Percentiles rank a stretch among this genome's conserved stretches.
Conservation (phyloP, 1,284 basidiomycete species). For the Boletus nobilissimus region DNA sequence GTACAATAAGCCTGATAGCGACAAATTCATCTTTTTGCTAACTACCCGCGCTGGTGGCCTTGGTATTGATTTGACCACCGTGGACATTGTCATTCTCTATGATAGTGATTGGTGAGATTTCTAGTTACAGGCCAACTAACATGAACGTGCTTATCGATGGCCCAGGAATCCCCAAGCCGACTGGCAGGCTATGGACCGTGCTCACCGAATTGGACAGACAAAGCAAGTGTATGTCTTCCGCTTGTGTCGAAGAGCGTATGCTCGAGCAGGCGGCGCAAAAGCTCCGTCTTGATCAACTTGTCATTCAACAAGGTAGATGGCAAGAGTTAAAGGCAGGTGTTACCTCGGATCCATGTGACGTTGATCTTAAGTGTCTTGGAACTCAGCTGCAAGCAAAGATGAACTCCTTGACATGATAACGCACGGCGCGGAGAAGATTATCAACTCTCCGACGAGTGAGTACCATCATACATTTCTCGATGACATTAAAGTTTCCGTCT, state of each 20-base stretch:
- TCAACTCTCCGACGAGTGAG: conserved; percentile 79
- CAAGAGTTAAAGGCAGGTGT: conserved; percentile 69
- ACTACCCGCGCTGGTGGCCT: conserved; percentile 99
- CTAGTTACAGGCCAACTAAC: not conserved
- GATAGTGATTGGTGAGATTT: conserved; percentile 89
- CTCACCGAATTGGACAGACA: conserved; percentile 98
- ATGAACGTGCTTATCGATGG: conserved; percentile 27
- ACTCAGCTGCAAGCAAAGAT: conserved; percentile 89
- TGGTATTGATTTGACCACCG: conserved; percentile 96
- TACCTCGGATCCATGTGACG: not conserved
- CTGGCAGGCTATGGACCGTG: conserved; percentile 99
- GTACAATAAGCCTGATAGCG: conserved; percentile 94
- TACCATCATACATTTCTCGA: conserved; percentile 11
- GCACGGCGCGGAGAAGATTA: conserved; percentile 97
- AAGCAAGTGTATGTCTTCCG: conserved; percentile 99
- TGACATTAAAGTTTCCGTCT: not conserved
- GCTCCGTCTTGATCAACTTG: conserved; percentile 93
- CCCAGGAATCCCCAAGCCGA: conserved; percentile 97
- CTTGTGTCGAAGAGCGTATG: conserved; percentile 98
- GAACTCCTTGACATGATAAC: conserved; percentile 99
- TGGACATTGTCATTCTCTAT: conserved; percentile 97
- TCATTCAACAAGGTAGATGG: conserved; percentile 95
- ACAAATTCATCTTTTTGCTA: conserved; percentile 97
- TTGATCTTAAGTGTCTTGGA: not conserved
- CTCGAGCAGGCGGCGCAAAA: conserved; percentile 97